Evolutionary conservation across 2,329 filamentous ascomycete species (phyloP), one percentile per base, ranked within the genome.

Genomic region (Clarireedia homoeocarpa): DNA sequence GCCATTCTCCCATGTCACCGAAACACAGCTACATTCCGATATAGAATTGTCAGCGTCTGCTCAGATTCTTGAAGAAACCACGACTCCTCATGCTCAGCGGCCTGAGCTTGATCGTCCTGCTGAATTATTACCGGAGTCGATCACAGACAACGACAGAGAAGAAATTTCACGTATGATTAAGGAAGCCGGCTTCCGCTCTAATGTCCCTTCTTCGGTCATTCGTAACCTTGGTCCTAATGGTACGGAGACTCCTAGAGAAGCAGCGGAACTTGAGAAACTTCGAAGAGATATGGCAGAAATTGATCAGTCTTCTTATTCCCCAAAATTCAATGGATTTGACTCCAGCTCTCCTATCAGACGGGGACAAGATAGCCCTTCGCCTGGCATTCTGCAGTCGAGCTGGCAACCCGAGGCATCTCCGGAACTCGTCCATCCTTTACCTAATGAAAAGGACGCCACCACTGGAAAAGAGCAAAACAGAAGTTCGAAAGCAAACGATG

Each of bases 131-230:
- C 26, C 48, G 12, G 61, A 62, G 26, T 58, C 59, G 14, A 55
- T 64, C 9, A 64, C 65, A 5, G 61, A 63, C 15, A 61, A 61
- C 26, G 58, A 61, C 7, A 71, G 59, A 20, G 68, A 70, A 44
- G 71, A 75, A 24, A 76, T 77, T 40, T 72, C 71, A 48, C 63
- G 71, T 44, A 66, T 78, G 48, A 78, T 78, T 42, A 71, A 70
- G 49, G 73, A 78, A 48, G 75, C 75, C 14, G 76, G 75, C 4
- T 78, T 77, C 63, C 69, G 74, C 38, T 74, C 74, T 23, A 71
- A 71, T 17, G 62, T 78, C 45, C 71, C 74, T 50, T 73, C 73
- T 3, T 71, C 75, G 14, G 59, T 71, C 23, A 46, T 63, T 36
- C 65, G 59, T 48, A 58, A 65, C 26, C 58, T 63, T 44, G 60